Evolutionary conservation across 306 rosid genomes (phyloP).

Genomic region (Erythrophleum fordii): DNA sequence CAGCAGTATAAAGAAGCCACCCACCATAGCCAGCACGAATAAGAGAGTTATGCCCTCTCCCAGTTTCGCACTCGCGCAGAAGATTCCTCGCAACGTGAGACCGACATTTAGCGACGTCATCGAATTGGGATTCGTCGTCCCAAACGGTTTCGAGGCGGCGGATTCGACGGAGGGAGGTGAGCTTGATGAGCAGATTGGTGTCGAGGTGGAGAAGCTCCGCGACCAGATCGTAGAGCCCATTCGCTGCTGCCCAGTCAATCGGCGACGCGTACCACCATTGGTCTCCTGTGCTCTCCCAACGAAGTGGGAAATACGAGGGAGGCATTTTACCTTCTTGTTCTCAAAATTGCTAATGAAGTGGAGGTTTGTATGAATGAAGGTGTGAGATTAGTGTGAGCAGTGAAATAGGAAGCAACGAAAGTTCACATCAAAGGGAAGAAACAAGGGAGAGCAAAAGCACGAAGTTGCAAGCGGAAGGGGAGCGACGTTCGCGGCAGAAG

Average conservation of each 20-base stretch:
- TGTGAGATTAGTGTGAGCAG: constrained; percentile 20
- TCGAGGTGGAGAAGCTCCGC: constrained; percentile 88
- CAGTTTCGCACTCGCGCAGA: constrained; percentile 58
- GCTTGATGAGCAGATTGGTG: constrained; percentile 82
- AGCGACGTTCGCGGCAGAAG: constrained; percentile 21
- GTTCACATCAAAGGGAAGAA: background rate
- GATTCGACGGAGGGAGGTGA: constrained; percentile 85
- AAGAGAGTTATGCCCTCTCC: constrained; percentile 61
- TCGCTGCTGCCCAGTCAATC: constrained; percentile 91
- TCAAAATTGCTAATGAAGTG: background rate
- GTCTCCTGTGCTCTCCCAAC: constrained; percentile 93
- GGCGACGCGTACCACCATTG: constrained; percentile 99
- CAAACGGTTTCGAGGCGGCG: constrained; percentile 96
- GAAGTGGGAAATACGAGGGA: constrained; percentile 69
- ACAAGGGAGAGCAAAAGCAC: background rate
- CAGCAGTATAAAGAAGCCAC: constrained; percentile 96
- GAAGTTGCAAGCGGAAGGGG: background rate
- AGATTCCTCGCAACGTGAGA: constrained; percentile 71
- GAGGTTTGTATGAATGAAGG: background rate
- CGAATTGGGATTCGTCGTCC: constrained; percentile 74
- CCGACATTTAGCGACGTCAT: constrained; percentile 69
- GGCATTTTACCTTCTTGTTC: constrained; percentile 44
- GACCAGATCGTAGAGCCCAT: constrained; percentile 82
- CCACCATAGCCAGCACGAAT: constrained; percentile 94
- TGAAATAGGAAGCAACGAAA: background rate